Conservation (phyloP, 768 basidiomycete species). For the Boletus subcaerulescens region DNA sequence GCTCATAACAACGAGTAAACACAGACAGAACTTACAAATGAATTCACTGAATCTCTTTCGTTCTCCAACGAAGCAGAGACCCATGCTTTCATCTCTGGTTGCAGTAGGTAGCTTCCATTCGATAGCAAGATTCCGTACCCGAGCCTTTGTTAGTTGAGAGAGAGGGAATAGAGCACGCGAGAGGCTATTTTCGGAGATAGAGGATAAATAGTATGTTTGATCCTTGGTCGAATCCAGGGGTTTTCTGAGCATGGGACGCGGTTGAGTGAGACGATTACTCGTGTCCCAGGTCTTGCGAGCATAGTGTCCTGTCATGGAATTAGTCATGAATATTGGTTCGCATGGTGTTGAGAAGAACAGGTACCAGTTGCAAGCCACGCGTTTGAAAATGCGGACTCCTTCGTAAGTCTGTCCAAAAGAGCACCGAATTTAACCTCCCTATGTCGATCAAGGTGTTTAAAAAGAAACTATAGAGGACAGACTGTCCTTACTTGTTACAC, state of each 20-base stretch:
- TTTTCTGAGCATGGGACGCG: slow-evolving; percentile 53
- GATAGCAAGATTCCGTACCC: slow-evolving; percentile 71
- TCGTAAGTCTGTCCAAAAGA: slow-evolving; percentile 60
- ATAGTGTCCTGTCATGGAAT: slow-evolving; percentile 67
- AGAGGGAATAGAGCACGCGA: slow-evolving; percentile 78
- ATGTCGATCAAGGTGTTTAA: not conserved
- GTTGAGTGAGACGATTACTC: not conserved
- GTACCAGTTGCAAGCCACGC: slow-evolving; percentile 83
- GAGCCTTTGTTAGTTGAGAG: slow-evolving; percentile 57
- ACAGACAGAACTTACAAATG: slow-evolving; percentile 47
- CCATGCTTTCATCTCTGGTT: slow-evolving; percentile 82
- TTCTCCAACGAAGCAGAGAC: slow-evolving; percentile 92
- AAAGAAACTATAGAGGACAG: not conserved
- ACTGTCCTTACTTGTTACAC: slow-evolving; percentile 68
- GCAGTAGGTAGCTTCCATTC: slow-evolving; percentile 67
- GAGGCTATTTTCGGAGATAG: slow-evolving; percentile 65
- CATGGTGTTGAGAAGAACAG: not conserved
- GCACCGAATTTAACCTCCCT: slow-evolving; percentile 94
- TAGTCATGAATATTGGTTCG: not conserved
- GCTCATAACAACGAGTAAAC: not conserved
- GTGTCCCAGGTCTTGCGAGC: slow-evolving; percentile 63
- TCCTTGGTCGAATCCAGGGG: slow-evolving; percentile 69
- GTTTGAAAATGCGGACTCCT: slow-evolving; percentile 28
- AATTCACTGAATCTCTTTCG: slow-evolving; percentile 70
- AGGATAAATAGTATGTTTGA: slow-evolving; percentile 89